Base-by-base conservation (phyloP, 2,329 filamentous ascomycete species). In the Nothopassalora personata region DNA sequence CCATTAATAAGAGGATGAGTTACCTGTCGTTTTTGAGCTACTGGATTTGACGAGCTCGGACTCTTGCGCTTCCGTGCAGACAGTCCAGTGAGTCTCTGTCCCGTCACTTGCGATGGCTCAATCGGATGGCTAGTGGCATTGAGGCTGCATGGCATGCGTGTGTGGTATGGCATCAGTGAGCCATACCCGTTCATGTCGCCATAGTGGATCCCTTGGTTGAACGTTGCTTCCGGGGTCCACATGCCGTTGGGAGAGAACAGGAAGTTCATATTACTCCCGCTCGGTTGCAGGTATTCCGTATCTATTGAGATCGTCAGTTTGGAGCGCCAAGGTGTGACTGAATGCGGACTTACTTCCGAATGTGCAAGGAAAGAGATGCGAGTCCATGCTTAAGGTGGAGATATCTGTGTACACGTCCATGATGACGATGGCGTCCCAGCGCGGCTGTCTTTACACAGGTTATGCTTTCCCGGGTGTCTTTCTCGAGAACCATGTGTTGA, bases 281-380 rank as follows among this genome's bases (percentile, higher is more conserved):
- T 46, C 33, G 18, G 47, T 4, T 31, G 19, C 45, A 56, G 19
- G 46, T 50, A 39, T 11, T 56, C 54, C 4, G 23, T 9, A 33
- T 36, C 53, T 54, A n/a, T n/a, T 15, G 4, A 46, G 13, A 13
- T n/a, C 18, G 39, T 54, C 39, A 47, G 53, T 33, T 1, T 10
- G 36, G 18, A 19, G 15, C 34, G 19, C 30, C 31, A 53, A 43
- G 33, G 7, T 1, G 15, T 19, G 23, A 27, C 18, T 13, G 27
- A 13, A 46, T 31, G 36, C 49, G 49, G 49, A 51, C 49, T 51
- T 51, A 51, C 49, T 51, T 28, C 49, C 39, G 31, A 54, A 54
- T 46, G 43, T 19, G 36, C 39, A 47, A 45, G 53, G 53, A 19
- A 45, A 54, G 28, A 30, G 53, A 15, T 36, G 28, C 11, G 27